Evolutionary conservation across 2,329 filamentous ascomycete species (phyloP).

Genomic region (Penicillium sp.): DNA sequence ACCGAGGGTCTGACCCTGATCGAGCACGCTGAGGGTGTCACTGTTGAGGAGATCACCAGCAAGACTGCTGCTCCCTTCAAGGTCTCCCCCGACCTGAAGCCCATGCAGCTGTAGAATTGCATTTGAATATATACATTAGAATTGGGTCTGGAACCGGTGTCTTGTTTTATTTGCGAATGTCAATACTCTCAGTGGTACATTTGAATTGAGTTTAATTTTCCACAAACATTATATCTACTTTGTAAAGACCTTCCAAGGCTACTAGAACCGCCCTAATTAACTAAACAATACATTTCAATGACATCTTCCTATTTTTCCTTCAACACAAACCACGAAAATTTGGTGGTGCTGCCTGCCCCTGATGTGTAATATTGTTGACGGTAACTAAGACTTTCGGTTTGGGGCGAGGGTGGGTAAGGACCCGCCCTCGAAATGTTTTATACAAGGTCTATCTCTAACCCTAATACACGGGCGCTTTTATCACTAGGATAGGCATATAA

Average conservation of each 20-base stretch:
- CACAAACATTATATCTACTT: neutral
- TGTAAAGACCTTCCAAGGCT: neutral
- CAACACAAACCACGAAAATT: too few relatives aligned
- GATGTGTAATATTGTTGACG: too few relatives aligned
- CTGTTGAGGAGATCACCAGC: conserved; percentile 66
- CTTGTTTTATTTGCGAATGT: conserved; percentile 11
- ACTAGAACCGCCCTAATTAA: neutral
- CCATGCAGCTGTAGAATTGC: conserved; percentile 39
- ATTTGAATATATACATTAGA: conserved; percentile 12
- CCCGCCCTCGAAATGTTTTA: too few relatives aligned
- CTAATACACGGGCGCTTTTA: too few relatives aligned
- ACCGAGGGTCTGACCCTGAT: conserved; percentile 56
- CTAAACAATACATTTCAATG: neutral
- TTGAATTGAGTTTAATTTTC: conserved; percentile 6
- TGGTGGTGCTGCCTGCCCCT: too few relatives aligned
- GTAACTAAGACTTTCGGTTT: too few relatives aligned
- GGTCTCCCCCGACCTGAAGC: conserved; percentile 61
- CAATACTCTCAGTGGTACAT: conserved; percentile 7
- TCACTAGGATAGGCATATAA: too few relatives aligned
- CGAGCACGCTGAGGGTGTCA: conserved; percentile 70
- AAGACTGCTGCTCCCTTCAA: conserved; percentile 72
- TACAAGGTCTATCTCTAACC: too few relatives aligned
- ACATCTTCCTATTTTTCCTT: neutral
- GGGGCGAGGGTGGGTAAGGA: neutral
- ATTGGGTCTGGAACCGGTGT: conserved; percentile 10